phyloP scores from a whole-genome alignment of 495 filamentous ascomycete genomes.

The Penicillium arizonense region DNA sequence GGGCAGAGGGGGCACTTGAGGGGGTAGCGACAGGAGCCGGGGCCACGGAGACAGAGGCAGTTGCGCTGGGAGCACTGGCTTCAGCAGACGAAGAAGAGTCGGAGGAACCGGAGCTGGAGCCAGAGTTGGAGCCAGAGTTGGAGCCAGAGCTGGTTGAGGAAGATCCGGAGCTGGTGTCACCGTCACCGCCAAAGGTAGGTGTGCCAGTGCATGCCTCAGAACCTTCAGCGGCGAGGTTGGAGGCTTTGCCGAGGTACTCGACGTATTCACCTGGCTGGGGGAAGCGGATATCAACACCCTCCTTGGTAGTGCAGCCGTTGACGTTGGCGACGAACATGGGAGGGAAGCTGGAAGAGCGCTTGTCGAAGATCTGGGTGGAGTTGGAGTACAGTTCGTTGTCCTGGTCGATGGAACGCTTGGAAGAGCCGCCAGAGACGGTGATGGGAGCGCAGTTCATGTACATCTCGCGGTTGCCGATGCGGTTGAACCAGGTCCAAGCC shows the following conservation, averaged over 20 bases:
- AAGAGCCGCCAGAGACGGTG: slow-evolving; percentile 53
- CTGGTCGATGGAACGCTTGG: slow-evolving; percentile 38
- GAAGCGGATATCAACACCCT: slow-evolving; percentile 59
- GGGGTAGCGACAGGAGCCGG: slow-evolving; percentile 23
- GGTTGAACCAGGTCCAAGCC: slow-evolving; percentile 93
- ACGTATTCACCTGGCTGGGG: slow-evolving; percentile 72
- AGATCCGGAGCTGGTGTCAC: slow-evolving; percentile 14
- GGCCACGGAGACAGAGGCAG: slow-evolving; percentile 28
- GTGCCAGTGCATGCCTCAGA: slow-evolving; percentile 32
- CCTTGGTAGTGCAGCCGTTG: slow-evolving; percentile 57
- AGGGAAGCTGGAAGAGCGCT: slow-evolving; percentile 55
- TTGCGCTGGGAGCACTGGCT: slow-evolving; percentile 11
- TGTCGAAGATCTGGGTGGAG: slow-evolving; percentile 17
- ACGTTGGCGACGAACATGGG: slow-evolving; percentile 82
- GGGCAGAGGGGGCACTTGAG: slow-evolving; percentile 8
- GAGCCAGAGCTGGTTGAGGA: slow-evolving; percentile 10
- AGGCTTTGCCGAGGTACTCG: slow-evolving; percentile 20
- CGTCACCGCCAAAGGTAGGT: slow-evolving; percentile 27
- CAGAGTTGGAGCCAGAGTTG: slow-evolving; percentile 15
- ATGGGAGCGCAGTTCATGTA: slow-evolving; percentile 92
- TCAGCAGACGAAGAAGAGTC: slow-evolving; percentile 10
- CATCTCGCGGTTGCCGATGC: slow-evolving; percentile 83
- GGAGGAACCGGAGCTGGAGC: background rate
- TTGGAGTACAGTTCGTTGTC: background rate
- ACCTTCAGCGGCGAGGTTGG: slow-evolving; percentile 29